These are phyloP conservation scores for Salix caprea DNA, from an alignment of 345 rosid genomes.

Conservation along the genomic window DNA sequence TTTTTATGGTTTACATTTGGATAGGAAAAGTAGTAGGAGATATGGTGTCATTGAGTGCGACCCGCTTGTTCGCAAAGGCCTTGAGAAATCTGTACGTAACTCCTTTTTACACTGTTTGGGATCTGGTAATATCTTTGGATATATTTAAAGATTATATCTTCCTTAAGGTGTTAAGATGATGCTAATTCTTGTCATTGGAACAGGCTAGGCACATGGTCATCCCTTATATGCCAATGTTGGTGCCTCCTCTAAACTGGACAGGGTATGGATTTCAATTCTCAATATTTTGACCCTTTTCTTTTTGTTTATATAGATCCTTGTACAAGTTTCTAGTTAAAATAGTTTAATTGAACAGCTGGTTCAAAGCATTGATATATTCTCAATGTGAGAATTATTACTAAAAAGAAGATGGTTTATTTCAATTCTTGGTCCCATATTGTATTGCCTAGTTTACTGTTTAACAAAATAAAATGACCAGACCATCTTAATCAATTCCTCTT, in stretches of 20 bases:
- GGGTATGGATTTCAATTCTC: slow-evolving; percentile 52
- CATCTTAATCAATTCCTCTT: background rate
- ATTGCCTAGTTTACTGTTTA: background rate
- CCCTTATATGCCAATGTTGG: slow-evolving; percentile 96
- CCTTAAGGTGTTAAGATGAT: slow-evolving; percentile 9
- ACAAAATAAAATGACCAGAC: background rate
- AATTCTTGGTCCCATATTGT: background rate
- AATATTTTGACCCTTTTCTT: slow-evolving; percentile 11
- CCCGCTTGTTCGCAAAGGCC: slow-evolving; percentile 70
- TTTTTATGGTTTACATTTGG: slow-evolving; percentile 8
- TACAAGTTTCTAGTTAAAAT: background rate
- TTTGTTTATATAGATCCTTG: background rate
- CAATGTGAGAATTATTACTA: background rate
- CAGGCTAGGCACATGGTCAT: slow-evolving; percentile 99
- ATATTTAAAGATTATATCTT: slow-evolving; percentile 10
- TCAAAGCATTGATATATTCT: background rate
- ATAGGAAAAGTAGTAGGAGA: slow-evolving; percentile 72
- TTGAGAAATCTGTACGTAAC: slow-evolving; percentile 80
- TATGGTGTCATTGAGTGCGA: slow-evolving; percentile 95
- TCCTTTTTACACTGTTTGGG: slow-evolving; percentile 6
- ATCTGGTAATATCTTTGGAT: background rate
- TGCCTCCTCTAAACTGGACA: slow-evolving; percentile 89
- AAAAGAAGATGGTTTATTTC: background rate
- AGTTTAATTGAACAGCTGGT: too few species aligned
- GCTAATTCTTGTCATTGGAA: slow-evolving; percentile 20